phyloP scores from a whole-genome alignment of 495 filamentous ascomycete species.

The Cenococcum geophilum region DNA sequence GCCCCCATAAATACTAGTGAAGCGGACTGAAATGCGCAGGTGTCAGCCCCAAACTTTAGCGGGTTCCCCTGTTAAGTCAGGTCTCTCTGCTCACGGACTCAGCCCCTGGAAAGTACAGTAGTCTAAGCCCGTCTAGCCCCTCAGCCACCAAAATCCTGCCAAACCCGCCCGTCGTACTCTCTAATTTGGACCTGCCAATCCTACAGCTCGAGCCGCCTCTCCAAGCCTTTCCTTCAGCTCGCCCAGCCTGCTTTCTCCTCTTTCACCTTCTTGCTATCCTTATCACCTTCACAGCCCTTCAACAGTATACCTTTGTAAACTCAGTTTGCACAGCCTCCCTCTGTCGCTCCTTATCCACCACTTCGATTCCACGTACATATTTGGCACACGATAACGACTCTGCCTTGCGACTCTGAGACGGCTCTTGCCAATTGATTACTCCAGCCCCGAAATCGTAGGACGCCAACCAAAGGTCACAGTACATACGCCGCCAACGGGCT shows the following conservation, averaged over 20 bases:
- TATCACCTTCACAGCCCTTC: neutral
- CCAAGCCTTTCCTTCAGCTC: constrained; percentile 1
- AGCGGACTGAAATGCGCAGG: neutral
- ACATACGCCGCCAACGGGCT: neutral
- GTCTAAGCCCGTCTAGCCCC: neutral
- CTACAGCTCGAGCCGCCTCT: neutral
- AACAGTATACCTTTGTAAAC: no score
- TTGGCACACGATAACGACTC: neutral
- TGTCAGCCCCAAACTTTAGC: no score
- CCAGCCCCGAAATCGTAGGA: neutral
- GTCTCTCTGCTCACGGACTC: neutral
- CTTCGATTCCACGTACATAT: neutral
- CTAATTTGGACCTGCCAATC: neutral
- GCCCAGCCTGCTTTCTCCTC: neutral
- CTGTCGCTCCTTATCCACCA: constrained; percentile 5
- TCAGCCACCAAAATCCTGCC: neutral
- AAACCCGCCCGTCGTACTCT: neutral
- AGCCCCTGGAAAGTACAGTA: neutral
- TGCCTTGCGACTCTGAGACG: neutral
- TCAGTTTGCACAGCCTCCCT: neutral
- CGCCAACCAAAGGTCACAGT: neutral
- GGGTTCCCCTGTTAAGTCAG: neutral
- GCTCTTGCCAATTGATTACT: neutral
- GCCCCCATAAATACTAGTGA: neutral
- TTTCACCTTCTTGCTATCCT: neutral